These are phyloP conservation scores for Torrubiella hemipterigena DNA, from an alignment of 2,329 filamentous ascomycete species.

Conservation along the genomic window DNA sequence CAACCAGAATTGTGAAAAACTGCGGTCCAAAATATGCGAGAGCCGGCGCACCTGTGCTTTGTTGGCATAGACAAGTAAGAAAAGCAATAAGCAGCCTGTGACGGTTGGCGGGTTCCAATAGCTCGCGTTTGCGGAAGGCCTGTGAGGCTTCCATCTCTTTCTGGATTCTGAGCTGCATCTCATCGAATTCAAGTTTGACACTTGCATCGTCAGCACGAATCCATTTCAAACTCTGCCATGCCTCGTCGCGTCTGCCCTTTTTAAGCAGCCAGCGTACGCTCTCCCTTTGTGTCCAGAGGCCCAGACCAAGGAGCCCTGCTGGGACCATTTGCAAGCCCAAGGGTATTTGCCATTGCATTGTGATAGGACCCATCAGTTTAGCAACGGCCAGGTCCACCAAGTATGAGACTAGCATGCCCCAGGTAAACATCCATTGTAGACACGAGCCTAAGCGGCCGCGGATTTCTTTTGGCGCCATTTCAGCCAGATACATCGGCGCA, in stretches of 20 bases:
- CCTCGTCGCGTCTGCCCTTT: conserved; percentile 30
- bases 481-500: conserved; percentile 31
- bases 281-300: conserved; percentile 36
- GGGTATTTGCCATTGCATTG: conserved; percentile 38
- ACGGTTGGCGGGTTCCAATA: not conserved
- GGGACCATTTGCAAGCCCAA: conserved; percentile 34
- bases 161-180: conserved; percentile 31
- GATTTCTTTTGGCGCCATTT: conserved; percentile 34
- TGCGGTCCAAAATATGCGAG: no score
- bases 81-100: conserved; percentile 1
- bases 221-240: conserved; percentile 35
- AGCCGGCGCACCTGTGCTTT: no score
- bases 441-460: conserved; percentile 24
- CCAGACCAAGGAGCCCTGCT: conserved; percentile 30
- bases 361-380: conserved; percentile 21
- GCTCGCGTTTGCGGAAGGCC: not conserved
- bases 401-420: conserved; percentile 28
- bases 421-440: conserved; percentile 28
- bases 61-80: no score
- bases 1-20: conserved; percentile 36
- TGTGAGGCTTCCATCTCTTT: conserved; percentile 22
- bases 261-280: conserved; percentile 34
- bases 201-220: conserved; percentile 28
- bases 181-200: conserved; percentile 24
- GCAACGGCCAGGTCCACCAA: conserved; percentile 35